These are phyloP conservation scores for Botrytis elliptica DNA, from an alignment of 2,329 filamentous ascomycete genomes.

Conservation along the genomic window DNA sequence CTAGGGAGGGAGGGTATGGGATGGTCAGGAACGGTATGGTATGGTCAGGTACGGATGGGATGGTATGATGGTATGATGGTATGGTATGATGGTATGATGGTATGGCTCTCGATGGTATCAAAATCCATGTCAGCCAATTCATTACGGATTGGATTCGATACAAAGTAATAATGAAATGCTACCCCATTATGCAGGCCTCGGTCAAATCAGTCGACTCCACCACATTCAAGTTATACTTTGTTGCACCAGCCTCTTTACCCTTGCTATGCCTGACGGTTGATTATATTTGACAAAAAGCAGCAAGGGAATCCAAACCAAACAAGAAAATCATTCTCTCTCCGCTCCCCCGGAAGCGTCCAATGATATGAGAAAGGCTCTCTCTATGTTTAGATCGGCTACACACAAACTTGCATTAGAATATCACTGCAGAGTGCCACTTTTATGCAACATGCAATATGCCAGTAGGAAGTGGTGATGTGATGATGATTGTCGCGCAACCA, in stretches of 20 bases:
- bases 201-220: constrained; percentile 13
- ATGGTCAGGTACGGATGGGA: neutral
- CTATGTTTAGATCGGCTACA: constrained; percentile 22
- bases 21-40: neutral
- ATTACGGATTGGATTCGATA: neutral
- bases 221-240: neutral
- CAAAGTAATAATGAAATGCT: constrained; percentile 10
- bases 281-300: constrained; percentile 20
- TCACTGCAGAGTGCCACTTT: constrained; percentile 10
- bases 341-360: neutral
- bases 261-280: neutral
- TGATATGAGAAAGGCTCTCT: neutral
- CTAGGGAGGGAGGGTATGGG: neutral
- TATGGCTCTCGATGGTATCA: neutral
- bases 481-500: constrained; percentile 8
- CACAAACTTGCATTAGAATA: constrained; percentile 11
- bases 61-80: neutral
- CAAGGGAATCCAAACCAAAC: constrained; percentile 10
- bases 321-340: neutral
- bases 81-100: neutral
- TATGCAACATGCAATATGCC: constrained; percentile 19
- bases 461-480: neutral
- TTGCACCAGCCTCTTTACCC: constrained; percentile 4
- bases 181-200: constrained; percentile 9
- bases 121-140: neutral